phyloP scores from a whole-genome alignment of 1,139 yeast species.

The Hemisphaericaspora xylofermentans region DNA sequence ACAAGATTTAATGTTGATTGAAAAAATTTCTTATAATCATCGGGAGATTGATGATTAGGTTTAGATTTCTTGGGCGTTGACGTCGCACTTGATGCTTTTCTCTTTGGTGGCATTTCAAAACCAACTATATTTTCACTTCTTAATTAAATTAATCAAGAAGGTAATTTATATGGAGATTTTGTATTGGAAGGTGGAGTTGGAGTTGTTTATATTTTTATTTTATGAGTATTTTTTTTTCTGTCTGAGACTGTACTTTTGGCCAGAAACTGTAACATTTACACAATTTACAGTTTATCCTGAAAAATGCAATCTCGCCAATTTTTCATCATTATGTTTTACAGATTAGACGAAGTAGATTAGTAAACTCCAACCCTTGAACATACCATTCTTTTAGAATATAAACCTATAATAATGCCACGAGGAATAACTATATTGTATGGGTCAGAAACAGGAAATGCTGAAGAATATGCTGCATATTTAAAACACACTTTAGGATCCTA shows the following conservation, averaged over 20 bases:
- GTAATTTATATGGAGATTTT: too few species aligned
- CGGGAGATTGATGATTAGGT: slow-evolving; percentile 20
- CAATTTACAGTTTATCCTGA: not conserved
- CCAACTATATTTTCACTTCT: too few species aligned
- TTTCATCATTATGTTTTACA: too few species aligned
- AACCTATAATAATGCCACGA: slow-evolving; percentile 5
- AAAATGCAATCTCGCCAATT: not conserved
- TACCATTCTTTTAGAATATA: not conserved
- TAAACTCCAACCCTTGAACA: not conserved
- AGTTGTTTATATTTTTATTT: slow-evolving; percentile 7
- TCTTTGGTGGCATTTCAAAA: slow-evolving; percentile 29
- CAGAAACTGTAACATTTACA: not conserved
- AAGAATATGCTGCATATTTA: slow-evolving; percentile 75
- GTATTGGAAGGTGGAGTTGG: slow-evolving; percentile 3
- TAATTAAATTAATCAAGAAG: too few species aligned
- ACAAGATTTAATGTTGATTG: slow-evolving; percentile 26
- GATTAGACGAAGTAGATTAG: slow-evolving; percentile 2
- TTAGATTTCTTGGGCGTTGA: slow-evolving; percentile 7
- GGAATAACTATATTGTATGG: slow-evolving; percentile 72
- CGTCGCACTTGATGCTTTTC: slow-evolving; percentile 20
- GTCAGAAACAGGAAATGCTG: slow-evolving; percentile 90
- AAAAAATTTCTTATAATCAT: slow-evolving; percentile 28
- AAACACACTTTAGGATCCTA: slow-evolving; percentile 56
- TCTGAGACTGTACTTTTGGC: too few species aligned
- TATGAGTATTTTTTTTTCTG: not conserved